phyloP scores from a whole-genome alignment of 2,329 filamentous ascomycete genomes.

The Aspergillus neoniger region DNA sequence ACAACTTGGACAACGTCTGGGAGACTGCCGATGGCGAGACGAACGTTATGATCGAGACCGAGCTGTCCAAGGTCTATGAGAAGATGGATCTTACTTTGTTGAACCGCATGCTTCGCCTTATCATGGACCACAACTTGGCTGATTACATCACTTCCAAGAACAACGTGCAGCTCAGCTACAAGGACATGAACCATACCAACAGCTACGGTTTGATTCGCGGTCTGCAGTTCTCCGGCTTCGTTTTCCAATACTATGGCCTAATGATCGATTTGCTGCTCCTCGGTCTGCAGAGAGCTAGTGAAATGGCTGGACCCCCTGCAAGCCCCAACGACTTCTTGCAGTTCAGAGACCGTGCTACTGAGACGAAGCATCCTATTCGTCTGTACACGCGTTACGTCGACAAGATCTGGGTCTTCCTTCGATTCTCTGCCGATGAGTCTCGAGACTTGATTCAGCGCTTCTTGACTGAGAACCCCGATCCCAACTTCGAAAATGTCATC shows the following conservation, averaged over 20 bases:
- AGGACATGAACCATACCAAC: constrained; percentile 99
- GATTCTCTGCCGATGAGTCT: constrained; percentile 91
- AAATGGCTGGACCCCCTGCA: constrained; percentile 91
- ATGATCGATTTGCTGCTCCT: constrained; percentile 91
- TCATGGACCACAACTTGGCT: constrained; percentile 99
- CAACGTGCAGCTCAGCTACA: constrained; percentile 98
- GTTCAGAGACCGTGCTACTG: constrained; percentile 89
- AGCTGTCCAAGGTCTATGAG: constrained; percentile 98
- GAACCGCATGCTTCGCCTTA: constrained; percentile 86
- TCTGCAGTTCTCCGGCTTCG: constrained; percentile 95
- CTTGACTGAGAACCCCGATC: constrained; percentile 95
- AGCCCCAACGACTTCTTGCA: constrained; percentile 97
- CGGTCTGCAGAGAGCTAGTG: constrained; percentile 92
- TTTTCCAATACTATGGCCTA: constrained; percentile 98
- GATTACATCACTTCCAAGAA: constrained; percentile 99
- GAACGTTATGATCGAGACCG: constrained; percentile 98
- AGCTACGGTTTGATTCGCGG: constrained; percentile 98
- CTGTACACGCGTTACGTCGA: constrained; percentile 98
- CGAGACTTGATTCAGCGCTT: constrained; percentile 96
- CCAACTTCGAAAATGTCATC: constrained; percentile 99
- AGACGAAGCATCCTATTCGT: constrained; percentile 90
- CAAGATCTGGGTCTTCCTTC: constrained; percentile 96
- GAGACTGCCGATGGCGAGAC: constrained; percentile 91
- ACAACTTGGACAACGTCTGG: constrained; percentile 96
- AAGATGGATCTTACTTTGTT: constrained; percentile 97